These are phyloP conservation scores for Cyberlindnera samutprakarnensis DNA, from an alignment of 805 yeast species.

Conservation along the genomic window DNA sequence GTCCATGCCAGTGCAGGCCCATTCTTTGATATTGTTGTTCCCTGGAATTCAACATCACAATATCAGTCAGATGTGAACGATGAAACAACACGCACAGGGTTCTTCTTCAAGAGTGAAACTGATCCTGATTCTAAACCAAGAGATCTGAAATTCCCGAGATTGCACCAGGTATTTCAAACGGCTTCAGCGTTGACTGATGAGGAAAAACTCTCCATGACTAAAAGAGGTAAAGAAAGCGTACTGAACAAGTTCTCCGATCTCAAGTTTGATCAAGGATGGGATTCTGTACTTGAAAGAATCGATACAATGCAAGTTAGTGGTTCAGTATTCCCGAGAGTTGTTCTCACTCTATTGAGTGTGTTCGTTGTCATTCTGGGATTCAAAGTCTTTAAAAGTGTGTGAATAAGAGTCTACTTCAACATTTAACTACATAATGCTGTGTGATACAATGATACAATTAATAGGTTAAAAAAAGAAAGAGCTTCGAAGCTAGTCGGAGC, in stretches of 20 bases:
- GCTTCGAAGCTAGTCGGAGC: no score
- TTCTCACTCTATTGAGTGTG: background rate
- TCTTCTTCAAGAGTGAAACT: slow-evolving; percentile 59
- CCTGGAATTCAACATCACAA: slow-evolving; percentile 32
- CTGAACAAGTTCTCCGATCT: slow-evolving; percentile 53
- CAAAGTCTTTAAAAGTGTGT: no score
- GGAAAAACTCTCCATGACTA: slow-evolving; percentile 34
- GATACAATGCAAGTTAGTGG: slow-evolving; percentile 2
- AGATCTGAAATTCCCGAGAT: slow-evolving; percentile 34
- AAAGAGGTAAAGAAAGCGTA: slow-evolving; percentile 38
- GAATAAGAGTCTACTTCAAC: no score
- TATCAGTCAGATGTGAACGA: slow-evolving; percentile 22
- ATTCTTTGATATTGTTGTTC: slow-evolving; percentile 70
- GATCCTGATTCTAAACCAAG: slow-evolving; percentile 60
- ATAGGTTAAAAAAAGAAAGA: no score
- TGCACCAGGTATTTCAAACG: slow-evolving; percentile 41
- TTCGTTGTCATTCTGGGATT: slow-evolving; percentile 3
- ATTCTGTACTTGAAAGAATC: slow-evolving; percentile 13
- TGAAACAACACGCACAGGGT: slow-evolving; percentile 56
- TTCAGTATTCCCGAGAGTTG: no score
- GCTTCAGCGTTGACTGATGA: slow-evolving; percentile 32
- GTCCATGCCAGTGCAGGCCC: slow-evolving; percentile 98
- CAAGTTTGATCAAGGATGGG: slow-evolving; percentile 52
- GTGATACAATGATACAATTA: no score
- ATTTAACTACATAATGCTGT: no score